Percentiles rank a stretch among this genome's conserved stretches.
Conservation (phyloP, 805 yeast species). For the Starmerella bombi region DNA sequence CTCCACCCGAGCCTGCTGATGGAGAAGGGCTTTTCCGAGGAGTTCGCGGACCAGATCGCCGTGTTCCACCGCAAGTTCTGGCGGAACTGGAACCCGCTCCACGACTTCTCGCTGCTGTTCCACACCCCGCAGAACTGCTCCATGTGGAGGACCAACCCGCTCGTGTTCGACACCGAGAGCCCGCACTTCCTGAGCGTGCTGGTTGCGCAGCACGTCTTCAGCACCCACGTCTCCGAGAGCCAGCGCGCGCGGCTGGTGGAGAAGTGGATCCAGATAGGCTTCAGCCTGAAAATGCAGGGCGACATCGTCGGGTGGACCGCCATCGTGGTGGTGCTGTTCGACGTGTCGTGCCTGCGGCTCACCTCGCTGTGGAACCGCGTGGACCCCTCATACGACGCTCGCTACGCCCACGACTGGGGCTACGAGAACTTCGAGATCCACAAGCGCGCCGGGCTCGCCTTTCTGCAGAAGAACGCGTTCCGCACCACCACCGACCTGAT, state of each 20-base stretch:
- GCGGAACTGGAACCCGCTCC: conserved; percentile 61
- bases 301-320: conserved; percentile 94
- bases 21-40: conserved; percentile 39
- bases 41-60: conserved; percentile 52
- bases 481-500: conserved; percentile 70
- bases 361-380: conserved; percentile 63
- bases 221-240: conserved; percentile 27
- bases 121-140: conserved; percentile 30
- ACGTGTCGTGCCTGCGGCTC: conserved; percentile 67
- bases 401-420: conserved; percentile 73
- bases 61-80: conserved; percentile 54
- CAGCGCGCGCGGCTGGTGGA: conserved; percentile 50
- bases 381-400: conserved; percentile 42
- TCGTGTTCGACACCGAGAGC: conserved; percentile 55
- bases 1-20: conserved; percentile 39
- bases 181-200: conserved; percentile 70
- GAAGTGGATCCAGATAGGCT: conserved; percentile 79
- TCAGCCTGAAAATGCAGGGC: conserved; percentile 61
- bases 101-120: conserved; percentile 63
- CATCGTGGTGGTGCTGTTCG: conserved; percentile 67
- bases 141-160: conserved; percentile 39
- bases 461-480: conserved; percentile 50
- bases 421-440: conserved; percentile 84
- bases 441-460: conserved; percentile 46
- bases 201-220: conserved; percentile 54